A percentile compares a stretch with the other conserved stretches of the same genome.
phyloP scores from a whole-genome alignment of 768 basidiomycete species.

The Lactarius akahatsu region DNA sequence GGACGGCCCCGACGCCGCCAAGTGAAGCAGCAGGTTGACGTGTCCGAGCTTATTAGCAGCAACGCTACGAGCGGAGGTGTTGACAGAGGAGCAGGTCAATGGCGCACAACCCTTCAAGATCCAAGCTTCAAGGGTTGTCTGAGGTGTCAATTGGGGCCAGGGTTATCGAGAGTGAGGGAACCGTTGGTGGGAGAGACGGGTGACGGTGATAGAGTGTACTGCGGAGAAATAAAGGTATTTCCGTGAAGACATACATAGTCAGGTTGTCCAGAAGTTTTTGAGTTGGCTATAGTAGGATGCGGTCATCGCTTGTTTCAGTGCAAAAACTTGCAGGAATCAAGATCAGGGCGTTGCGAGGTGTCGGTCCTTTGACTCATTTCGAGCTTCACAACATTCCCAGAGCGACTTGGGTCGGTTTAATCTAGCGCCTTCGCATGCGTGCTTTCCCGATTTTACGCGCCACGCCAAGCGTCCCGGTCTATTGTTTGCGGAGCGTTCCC shows the following conservation, averaged over 20 bases:
- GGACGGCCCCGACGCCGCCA: not conserved
- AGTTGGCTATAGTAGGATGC: not conserved
- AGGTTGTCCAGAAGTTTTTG: not conserved
- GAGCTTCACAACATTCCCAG: no score
- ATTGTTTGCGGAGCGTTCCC: constrained; percentile 1
- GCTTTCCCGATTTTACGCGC: no score
- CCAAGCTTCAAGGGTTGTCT: not conserved
- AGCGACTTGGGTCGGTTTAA: no score
- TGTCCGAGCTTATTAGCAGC: not conserved
- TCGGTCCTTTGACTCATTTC: no score
- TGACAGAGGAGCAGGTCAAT: not conserved
- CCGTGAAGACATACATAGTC: not conserved
- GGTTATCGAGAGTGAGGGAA: not conserved
- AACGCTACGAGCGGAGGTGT: not conserved
- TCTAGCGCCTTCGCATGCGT: no score
- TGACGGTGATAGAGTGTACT: not conserved
- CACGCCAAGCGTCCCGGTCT: not conserved
- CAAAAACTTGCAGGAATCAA: not conserved
- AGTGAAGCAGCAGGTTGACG: not conserved
- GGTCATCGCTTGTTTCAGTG: no score
- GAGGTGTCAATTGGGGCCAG: not conserved
- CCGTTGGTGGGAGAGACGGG: not conserved
- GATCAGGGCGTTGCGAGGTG: not conserved
- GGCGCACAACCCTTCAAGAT: not conserved
- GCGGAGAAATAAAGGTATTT: not conserved